Evolutionary conservation across 192 early-diverging fungal genomes (phyloP).

Genomic region (Chytriomyces sp.): DNA sequence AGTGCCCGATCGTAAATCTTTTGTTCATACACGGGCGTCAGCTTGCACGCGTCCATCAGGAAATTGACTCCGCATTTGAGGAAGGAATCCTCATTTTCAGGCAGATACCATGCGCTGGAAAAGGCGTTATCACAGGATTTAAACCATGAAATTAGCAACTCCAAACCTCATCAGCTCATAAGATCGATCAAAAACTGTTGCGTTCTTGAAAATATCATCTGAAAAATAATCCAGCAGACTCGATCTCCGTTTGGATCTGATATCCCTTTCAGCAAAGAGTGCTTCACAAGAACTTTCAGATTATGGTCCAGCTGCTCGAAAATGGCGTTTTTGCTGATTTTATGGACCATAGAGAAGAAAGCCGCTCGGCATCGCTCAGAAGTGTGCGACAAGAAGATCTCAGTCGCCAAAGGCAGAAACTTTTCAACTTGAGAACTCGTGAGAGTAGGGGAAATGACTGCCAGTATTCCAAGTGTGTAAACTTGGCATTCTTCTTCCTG

Average conservation of each 20-base stretch:
- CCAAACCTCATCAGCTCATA: conserved; percentile 23
- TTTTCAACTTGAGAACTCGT: conserved; percentile 48
- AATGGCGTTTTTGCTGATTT: conserved; percentile 7
- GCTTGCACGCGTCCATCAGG: conserved; percentile 63
- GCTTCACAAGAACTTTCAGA: conserved; percentile 31
- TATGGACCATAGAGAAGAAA: conserved; percentile 46
- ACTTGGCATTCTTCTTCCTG: conserved; percentile 66
- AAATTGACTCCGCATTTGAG: conserved; percentile 64
- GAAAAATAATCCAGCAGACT: conserved; percentile 43
- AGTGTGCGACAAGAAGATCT: conserved; percentile 58
- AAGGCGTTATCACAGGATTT: neutral
- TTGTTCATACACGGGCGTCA: conserved; percentile 64
- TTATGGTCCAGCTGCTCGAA: neutral
- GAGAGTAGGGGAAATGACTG: conserved; percentile 50
- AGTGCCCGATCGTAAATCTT: conserved; percentile 67
- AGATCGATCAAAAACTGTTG: conserved; percentile 26
- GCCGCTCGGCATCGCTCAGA: conserved; percentile 49
- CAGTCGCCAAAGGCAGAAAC: conserved; percentile 52
- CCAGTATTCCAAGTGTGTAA: conserved; percentile 59
- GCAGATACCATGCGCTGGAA: conserved; percentile 52
- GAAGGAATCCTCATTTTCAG: conserved; percentile 68
- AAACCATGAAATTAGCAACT: neutral
- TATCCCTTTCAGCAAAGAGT: conserved; percentile 44
- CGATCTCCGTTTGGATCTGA: conserved; percentile 40
- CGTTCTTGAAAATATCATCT: conserved; percentile 23